Evolutionary conservation across 768 basidiomycete species (phyloP).

Genomic region (Hydnomerulius pinastri): DNA sequence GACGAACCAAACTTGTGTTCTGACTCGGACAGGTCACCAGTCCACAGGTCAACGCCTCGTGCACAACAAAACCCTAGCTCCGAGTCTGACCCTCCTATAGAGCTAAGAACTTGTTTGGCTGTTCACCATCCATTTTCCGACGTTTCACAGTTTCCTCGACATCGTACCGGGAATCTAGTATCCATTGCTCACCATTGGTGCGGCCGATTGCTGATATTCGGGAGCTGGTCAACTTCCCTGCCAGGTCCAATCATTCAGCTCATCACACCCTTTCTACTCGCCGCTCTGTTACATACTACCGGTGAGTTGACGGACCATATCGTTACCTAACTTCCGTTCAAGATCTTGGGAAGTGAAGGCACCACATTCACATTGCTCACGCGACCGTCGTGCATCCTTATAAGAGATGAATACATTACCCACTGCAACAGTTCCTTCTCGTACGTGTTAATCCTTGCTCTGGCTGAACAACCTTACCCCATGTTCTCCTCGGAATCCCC

Average conservation of each 20-base stretch:
- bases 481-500: slow-evolving; percentile 14
- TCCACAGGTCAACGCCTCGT: too few species aligned
- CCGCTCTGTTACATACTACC: background rate
- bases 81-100: too few species aligned
- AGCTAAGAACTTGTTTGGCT: too few species aligned
- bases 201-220: background rate
- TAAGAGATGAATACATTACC: slow-evolving; percentile 9
- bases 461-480: background rate
- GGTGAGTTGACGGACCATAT: background rate
- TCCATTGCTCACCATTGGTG: too few species aligned
- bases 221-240: background rate
- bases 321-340: background rate
- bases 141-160: too few species aligned
- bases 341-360: background rate
- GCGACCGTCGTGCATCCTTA: slow-evolving; percentile 3
- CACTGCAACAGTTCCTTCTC: slow-evolving; percentile 22
- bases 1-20: too few species aligned
- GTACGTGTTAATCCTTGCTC: slow-evolving; percentile 20
- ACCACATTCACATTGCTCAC: slow-evolving; percentile 1
- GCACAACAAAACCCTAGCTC: too few species aligned
- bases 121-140: too few species aligned
- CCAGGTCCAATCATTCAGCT: background rate
- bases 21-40: too few species aligned
- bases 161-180: too few species aligned
- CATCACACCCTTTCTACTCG: background rate